These are phyloP conservation scores for Solanum chacoense DNA, from an alignment of 305 asterid species.

Conservation along the genomic window DNA sequence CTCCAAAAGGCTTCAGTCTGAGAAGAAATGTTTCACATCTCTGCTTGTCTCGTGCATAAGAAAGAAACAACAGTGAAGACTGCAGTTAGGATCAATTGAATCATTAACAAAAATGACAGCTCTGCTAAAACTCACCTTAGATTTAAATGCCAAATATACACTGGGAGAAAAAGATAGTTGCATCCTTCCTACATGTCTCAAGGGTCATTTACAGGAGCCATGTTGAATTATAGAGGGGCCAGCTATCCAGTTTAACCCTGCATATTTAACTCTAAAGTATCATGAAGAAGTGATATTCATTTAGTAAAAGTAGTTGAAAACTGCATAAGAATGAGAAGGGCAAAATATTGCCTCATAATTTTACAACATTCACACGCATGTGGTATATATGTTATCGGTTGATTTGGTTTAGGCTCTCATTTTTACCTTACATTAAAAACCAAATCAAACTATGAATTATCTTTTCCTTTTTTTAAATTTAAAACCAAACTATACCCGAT, in stretches of 20 bases:
- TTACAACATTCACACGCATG: not conserved
- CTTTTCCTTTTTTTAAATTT: not conserved
- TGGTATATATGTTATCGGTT: not conserved
- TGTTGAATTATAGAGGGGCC: not conserved
- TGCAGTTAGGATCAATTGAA: not conserved
- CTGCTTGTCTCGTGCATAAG: not conserved
- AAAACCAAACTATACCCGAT: not conserved
- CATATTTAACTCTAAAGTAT: not conserved
- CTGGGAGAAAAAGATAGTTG: not conserved
- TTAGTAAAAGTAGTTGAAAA: not conserved
- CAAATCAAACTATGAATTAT: not conserved
- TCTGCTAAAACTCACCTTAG: not conserved
- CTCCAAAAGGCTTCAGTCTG: not conserved
- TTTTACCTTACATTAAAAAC: not conserved
- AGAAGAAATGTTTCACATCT: not conserved
- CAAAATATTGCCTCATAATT: not conserved
- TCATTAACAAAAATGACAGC: not conserved
- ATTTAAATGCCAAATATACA: not conserved
- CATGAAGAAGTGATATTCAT: not conserved
- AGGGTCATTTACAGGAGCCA: not conserved
- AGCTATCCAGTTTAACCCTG: not conserved
- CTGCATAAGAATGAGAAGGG: not conserved
- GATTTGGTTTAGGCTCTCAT: not conserved
- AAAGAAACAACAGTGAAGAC: not conserved
- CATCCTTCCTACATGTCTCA: not conserved